These are phyloP conservation scores for Lagenidium giganteum DNA, from an alignment of 352 stramenopile genomes.

Conservation along the genomic window DNA sequence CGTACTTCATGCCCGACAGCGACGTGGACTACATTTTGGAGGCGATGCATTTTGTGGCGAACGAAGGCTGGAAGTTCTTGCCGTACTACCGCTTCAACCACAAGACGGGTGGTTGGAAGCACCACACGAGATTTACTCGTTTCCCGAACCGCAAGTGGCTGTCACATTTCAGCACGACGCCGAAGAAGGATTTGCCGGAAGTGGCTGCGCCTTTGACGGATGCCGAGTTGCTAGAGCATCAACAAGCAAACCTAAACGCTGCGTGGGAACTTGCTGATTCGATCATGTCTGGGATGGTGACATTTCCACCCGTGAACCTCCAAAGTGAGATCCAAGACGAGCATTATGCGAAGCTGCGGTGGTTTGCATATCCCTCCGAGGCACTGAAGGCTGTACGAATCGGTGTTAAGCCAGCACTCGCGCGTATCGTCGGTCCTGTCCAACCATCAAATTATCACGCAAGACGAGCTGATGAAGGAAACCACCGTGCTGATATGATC, in stretches of 20 bases:
- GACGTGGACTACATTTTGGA: conserved; percentile 90
- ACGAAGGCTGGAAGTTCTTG: conserved; percentile 88
- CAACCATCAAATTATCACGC: conserved; percentile 24
- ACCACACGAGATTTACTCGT: conserved; percentile 31
- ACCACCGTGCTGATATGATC: too few species aligned
- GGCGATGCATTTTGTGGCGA: conserved; percentile 87
- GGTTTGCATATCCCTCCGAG: conserved; percentile 42
- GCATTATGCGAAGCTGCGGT: conserved; percentile 27
- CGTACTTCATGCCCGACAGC: conserved; percentile 58
- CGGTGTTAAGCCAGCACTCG: not conserved
- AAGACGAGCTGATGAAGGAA: too few species aligned
- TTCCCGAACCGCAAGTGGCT: conserved; percentile 22
- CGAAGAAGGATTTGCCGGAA: not conserved
- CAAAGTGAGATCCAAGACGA: conserved; percentile 18
- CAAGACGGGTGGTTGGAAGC: conserved; percentile 90
- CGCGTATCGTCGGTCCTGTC: conserved; percentile 9
- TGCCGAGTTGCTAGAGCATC: conserved; percentile 8
- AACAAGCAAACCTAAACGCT: conserved; percentile 11
- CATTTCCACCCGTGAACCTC: not conserved
- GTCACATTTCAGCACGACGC: conserved; percentile 16
- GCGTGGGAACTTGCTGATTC: conserved; percentile 14
- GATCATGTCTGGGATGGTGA: conserved; percentile 4
- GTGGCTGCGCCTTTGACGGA: too few species aligned
- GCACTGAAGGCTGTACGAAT: conserved; percentile 13
- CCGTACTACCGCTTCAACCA: conserved; percentile 92